A percentile compares a stretch with the other conserved stretches of the same genome.
Conservation (phyloP, 2,329 filamentous ascomycete species). For the Fusarium mexicanum region DNA sequence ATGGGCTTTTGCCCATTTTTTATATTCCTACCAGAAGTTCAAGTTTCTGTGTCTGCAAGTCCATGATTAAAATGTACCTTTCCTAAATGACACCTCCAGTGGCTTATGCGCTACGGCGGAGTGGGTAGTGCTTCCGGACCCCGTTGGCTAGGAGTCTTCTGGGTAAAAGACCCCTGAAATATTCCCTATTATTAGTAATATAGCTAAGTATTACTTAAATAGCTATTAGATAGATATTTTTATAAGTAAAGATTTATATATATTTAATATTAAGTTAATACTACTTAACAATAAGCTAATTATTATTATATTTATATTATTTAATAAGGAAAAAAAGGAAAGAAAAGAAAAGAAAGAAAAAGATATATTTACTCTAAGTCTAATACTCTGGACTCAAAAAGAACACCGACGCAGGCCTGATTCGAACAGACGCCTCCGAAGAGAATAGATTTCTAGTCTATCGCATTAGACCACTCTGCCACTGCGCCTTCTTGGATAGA, state of each 20-base stretch:
- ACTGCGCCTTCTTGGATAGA: slow-evolving; percentile 15
- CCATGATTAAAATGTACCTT: neutral
- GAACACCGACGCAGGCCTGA: slow-evolving; percentile 28
- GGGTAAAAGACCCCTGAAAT: slow-evolving; percentile 3
- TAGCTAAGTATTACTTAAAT: neutral
- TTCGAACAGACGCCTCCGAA: slow-evolving; percentile 33
- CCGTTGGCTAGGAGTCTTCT: neutral
- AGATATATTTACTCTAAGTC: no score
- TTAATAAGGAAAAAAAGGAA: no score
- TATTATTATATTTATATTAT: no score
- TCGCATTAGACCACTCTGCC: slow-evolving; percentile 35
- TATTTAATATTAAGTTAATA: no score
- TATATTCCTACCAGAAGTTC: neutral
- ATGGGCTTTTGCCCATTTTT: neutral
- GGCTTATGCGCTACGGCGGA: neutral
- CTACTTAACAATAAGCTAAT: no score
- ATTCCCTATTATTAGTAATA: neutral
- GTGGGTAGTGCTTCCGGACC: neutral
- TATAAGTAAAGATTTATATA: no score
- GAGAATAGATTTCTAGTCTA: slow-evolving; percentile 36
- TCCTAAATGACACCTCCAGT: neutral
- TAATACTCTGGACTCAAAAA: no score
- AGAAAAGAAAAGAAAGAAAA: neutral
- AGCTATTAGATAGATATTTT: neutral
- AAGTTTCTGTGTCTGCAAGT: neutral